Evolutionary conservation across 2,329 filamentous ascomycete species (phyloP).

Genomic region (Aspergillus fijiensis): DNA sequence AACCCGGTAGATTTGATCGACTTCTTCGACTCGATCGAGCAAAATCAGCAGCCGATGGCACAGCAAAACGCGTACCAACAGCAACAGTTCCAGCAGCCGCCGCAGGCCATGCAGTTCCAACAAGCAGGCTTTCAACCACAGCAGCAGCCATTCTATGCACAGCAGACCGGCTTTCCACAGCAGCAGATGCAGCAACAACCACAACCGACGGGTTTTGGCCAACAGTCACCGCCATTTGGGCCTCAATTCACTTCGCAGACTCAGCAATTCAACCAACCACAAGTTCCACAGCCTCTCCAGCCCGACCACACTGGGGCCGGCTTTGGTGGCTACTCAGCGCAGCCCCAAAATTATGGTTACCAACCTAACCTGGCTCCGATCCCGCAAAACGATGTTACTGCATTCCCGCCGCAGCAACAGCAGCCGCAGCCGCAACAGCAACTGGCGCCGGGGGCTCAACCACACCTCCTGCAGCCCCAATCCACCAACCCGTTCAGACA

Average conservation of each 20-base stretch:
- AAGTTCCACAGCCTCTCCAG: constrained; percentile 53
- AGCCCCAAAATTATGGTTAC: constrained; percentile 59
- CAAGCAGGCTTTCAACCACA: constrained; percentile 33
- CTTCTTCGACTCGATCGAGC: constrained; percentile 91
- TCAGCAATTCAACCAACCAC: constrained; percentile 40
- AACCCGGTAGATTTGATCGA: constrained; percentile 69
- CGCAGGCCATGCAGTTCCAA: constrained; percentile 42
- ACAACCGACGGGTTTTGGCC: constrained; percentile 37
- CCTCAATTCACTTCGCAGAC: constrained; percentile 28
- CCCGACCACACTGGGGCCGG: constrained; percentile 70
- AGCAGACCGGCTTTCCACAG: constrained; percentile 37
- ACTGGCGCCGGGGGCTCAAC: constrained; percentile 17
- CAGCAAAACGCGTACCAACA: constrained; percentile 42
- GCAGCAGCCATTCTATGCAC: constrained; percentile 24
- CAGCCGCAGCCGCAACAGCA: constrained; percentile 41
- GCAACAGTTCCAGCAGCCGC: constrained; percentile 30
- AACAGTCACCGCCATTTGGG: constrained; percentile 21
- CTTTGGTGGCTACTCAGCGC: constrained; percentile 76
- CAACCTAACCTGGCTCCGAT: constrained; percentile 47
- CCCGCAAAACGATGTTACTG: constrained; percentile 50
- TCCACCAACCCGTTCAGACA: constrained; percentile 91
- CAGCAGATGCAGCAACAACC: constrained; percentile 38
- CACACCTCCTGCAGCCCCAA: constrained; percentile 44
- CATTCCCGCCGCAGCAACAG: constrained; percentile 48
- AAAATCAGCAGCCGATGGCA: constrained; percentile 73